phyloP scores from a whole-genome alignment of 2,329 filamentous ascomycete genomes.

The Fusarium sp. region DNA sequence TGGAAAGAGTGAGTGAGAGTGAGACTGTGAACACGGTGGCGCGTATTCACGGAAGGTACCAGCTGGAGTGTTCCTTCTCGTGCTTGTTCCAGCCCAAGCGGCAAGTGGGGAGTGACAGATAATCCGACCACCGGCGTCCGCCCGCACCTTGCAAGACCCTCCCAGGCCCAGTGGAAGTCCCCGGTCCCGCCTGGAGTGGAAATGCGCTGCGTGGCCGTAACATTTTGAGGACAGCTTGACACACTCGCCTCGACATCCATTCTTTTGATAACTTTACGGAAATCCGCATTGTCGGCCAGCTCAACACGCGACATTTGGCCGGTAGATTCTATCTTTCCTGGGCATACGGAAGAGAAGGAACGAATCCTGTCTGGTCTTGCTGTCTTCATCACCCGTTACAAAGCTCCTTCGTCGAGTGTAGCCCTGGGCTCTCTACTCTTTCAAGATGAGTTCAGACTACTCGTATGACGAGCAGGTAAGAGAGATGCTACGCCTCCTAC shows the following conservation, averaged over 20 bases:
- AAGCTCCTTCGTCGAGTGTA: slow-evolving; percentile 39
- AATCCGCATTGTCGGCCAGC: slow-evolving; percentile 15
- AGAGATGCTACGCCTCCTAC: not conserved
- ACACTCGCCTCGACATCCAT: slow-evolving; percentile 22
- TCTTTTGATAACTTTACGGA: slow-evolving; percentile 6
- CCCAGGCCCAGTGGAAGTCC: not conserved
- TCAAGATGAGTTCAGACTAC: slow-evolving; percentile 91
- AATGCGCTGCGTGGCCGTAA: slow-evolving; percentile 48
- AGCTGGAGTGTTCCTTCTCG: slow-evolving; percentile 1
- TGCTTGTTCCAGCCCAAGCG: slow-evolving; percentile 18
- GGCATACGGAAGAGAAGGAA: slow-evolving; percentile 4
- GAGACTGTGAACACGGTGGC: slow-evolving; percentile 52
- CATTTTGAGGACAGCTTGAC: slow-evolving; percentile 41
- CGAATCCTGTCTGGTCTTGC: slow-evolving; percentile 21
- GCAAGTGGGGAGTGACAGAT: slow-evolving; percentile 47
- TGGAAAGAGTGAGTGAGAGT: slow-evolving; percentile 1
- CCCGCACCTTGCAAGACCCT: slow-evolving; percentile 20
- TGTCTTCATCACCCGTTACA: slow-evolving; percentile 24
- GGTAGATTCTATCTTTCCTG: not conserved
- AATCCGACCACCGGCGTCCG: slow-evolving; percentile 48
- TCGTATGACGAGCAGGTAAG: slow-evolving; percentile 93
- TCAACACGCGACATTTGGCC: slow-evolving; percentile 30
- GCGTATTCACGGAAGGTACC: slow-evolving; percentile 38
- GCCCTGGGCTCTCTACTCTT: slow-evolving; percentile 52
- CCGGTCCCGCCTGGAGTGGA: slow-evolving; percentile 1